Conservation (phyloP, 805 yeast genomes). For the Maudiozyma pseudohumilis region DNA sequence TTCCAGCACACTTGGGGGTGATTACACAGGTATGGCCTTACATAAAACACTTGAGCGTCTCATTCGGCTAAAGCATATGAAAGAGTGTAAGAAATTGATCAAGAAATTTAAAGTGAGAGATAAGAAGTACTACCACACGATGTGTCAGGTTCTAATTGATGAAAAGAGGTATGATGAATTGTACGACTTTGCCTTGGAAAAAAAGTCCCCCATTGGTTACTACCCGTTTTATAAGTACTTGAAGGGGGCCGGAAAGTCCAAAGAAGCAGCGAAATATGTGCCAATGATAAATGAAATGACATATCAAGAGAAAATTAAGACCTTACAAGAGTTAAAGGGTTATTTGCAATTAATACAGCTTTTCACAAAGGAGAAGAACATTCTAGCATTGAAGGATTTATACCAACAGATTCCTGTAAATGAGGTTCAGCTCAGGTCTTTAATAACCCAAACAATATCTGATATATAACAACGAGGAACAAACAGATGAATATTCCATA, state of each 20-base stretch:
- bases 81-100: conserved; percentile 38
- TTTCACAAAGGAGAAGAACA: conserved; percentile 22
- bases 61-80: conserved; percentile 38
- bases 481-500: no score
- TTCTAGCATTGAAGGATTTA: conserved; percentile 16
- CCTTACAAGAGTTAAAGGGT: conserved; percentile 46
- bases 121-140: conserved; percentile 44
- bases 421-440: conserved; percentile 17
- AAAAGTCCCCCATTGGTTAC: conserved; percentile 64
- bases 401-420: conserved; percentile 19
- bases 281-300: conserved; percentile 38
- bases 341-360: conserved; percentile 35
- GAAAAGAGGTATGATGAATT: conserved; percentile 47
- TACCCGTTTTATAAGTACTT: conserved; percentile 51
- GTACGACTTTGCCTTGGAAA: conserved; percentile 39
- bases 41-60: conserved; percentile 40
- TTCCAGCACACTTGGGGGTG: conserved; percentile 32
- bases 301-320: conserved; percentile 38
- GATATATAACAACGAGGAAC: conserved; percentile 10
- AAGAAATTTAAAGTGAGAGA: conserved; percentile 50
- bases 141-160: conserved; percentile 39
- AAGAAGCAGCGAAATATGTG: conserved; percentile 54
- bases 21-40: conserved; percentile 36
- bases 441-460: conserved; percentile 15
- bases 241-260: conserved; percentile 41